Evolutionary conservation across 73 alveolate genomes (phyloP).

Genomic region (Paramecium sonneborni): DNA sequence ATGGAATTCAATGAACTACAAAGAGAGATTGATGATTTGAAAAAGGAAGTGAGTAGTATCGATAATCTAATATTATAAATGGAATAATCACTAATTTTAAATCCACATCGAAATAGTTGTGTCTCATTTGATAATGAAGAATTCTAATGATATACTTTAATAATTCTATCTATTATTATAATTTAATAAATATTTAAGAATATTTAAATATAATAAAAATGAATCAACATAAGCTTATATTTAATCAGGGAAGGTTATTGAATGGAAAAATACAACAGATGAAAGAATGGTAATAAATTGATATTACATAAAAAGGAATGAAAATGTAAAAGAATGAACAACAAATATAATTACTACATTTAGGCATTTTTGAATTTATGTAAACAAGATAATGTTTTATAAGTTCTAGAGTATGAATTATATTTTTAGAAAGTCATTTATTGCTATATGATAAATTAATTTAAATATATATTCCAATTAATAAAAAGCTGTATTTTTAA

Average conservation of each 20-base stretch:
- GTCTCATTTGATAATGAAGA: not conserved
- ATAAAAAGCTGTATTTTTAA: too few species aligned
- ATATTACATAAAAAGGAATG: not conserved
- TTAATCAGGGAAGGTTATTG: not conserved
- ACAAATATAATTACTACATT: not conserved
- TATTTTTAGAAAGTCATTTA: too few species aligned
- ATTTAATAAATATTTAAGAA: too few species aligned
- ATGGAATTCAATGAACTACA: not conserved
- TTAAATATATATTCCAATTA: too few species aligned
- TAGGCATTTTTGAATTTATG: too few species aligned
- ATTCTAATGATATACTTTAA: not conserved
- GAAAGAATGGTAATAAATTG: not conserved
- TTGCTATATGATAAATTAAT: too few species aligned
- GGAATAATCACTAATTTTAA: not conserved
- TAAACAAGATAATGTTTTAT: too few species aligned
- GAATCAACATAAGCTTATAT: not conserved
- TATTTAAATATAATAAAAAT: not conserved
- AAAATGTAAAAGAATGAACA: not conserved
- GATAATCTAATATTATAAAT: not conserved
- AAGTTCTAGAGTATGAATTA: too few species aligned
- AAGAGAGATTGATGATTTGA: not conserved
- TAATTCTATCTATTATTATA: not conserved
- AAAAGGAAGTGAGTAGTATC: not conserved
- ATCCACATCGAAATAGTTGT: constrained; percentile 35
- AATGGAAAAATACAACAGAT: not conserved